A percentile compares a stretch with the other conserved stretches of the same genome.
Conservation (phyloP, 2,329 filamentous ascomycete genomes). For the Graphium sp. region DNA sequence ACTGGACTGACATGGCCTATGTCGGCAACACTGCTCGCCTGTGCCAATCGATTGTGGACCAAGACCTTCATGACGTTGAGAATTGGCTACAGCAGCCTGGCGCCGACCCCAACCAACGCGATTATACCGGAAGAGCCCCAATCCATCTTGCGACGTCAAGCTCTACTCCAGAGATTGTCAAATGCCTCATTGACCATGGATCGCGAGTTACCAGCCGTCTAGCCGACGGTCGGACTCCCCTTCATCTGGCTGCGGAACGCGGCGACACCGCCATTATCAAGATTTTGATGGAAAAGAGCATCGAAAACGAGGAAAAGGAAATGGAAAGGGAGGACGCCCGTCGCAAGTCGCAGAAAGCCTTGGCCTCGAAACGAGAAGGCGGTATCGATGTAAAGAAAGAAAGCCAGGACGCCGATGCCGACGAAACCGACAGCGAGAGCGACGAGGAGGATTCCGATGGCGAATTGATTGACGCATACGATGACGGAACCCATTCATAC, state of each 20-base stretch:
- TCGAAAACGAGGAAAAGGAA: slow-evolving; percentile 53
- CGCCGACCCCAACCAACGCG: slow-evolving; percentile 54
- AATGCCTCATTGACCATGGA: slow-evolving; percentile 52
- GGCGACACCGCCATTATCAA: slow-evolving; percentile 54
- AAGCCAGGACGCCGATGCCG: slow-evolving; percentile 12
- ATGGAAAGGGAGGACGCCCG: slow-evolving; percentile 37
- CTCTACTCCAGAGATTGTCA: slow-evolving; percentile 54
- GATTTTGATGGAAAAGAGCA: slow-evolving; percentile 57
- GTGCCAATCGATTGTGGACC: slow-evolving; percentile 67
- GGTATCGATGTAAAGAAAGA: slow-evolving; percentile 5
- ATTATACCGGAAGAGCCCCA: slow-evolving; percentile 64
- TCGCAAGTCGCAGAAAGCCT: slow-evolving; percentile 17
- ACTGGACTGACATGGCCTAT: slow-evolving; percentile 88
- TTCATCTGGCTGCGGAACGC: slow-evolving; percentile 64
- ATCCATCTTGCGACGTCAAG: slow-evolving; percentile 58
- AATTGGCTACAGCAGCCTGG: slow-evolving; percentile 54
- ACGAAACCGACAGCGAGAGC: slow-evolving; percentile 18
- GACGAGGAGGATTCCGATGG: slow-evolving; percentile 22
- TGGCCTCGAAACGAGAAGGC: slow-evolving; percentile 1
- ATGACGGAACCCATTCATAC: slow-evolving; percentile 27
- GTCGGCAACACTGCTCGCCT: slow-evolving; percentile 61
- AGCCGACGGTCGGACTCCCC: slow-evolving; percentile 63
- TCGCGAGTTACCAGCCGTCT: slow-evolving; percentile 58
- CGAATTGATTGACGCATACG: slow-evolving; percentile 32
- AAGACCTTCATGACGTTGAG: slow-evolving; percentile 51